Conservation (phyloP, 1,139 yeast genomes). For the Debaryomyces sp. region DNA sequence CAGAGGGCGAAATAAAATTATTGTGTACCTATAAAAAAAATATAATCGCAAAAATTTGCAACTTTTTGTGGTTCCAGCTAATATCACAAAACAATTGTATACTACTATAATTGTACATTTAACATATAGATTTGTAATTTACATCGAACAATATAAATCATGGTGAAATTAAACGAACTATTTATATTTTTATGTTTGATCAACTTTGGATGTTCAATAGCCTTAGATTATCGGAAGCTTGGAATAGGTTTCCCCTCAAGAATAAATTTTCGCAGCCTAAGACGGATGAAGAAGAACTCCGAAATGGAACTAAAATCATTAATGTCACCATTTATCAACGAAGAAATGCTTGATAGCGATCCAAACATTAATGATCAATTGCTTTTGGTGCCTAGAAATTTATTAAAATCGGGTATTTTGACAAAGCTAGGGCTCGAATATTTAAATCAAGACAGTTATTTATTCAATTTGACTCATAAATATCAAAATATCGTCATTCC, state of each 20-base stretch:
- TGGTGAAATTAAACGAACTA: background rate
- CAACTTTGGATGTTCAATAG: background rate
- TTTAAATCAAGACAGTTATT: constrained; percentile 15
- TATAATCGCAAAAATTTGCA: constrained; percentile 5
- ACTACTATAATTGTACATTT: background rate
- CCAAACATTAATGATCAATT: constrained; percentile 15
- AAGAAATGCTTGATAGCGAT: constrained; percentile 6
- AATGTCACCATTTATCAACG: constrained; percentile 8
- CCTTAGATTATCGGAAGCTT: constrained; percentile 2
- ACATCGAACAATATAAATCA: background rate
- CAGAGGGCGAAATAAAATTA: constrained; percentile 32
- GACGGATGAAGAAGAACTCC: constrained; percentile 14
- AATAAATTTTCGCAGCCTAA: constrained; percentile 9
- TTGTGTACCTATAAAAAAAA: constrained; percentile 33
- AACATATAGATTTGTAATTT: background rate
- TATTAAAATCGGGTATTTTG: constrained; percentile 22
- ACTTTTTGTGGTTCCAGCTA: constrained; percentile 5
- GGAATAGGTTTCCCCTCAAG: constrained; percentile 5
- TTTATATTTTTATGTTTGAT: background rate
- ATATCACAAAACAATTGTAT: background rate
- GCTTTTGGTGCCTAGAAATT: constrained; percentile 25
- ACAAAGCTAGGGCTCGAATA: constrained; percentile 24
- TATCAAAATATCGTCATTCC: constrained; percentile 25
- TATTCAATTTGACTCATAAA: constrained; percentile 13
- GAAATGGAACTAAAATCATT: constrained; percentile 17